Evolutionary conservation across 805 yeast genomes (phyloP), one percentile per base, ranked within the genome.

Genomic region (Candida glaebosa): DNA sequence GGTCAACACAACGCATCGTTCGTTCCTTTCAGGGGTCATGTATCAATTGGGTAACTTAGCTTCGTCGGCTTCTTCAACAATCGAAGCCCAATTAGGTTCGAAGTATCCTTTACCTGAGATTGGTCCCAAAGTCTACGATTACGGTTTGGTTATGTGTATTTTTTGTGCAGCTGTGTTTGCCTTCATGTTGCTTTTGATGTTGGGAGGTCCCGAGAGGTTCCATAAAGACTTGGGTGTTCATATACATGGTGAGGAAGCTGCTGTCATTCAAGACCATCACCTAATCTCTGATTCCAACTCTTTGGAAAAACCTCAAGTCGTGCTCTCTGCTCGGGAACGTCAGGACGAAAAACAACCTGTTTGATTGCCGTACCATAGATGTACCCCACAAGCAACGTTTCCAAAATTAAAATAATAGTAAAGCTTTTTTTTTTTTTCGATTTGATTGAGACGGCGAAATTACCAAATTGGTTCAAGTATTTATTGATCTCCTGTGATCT

Each of bases 21-120:
- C 86, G 6, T 78, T 82, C 45, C 76, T 79, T 39, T 74, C 77
- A 33, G 87, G 87, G 56, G 71, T 73, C 25, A 69, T 83, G 17
- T 82, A 82, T 57, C 87, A 82, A 58, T 64, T 82, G 49, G 87
- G 87, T 66, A 82, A 81, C 61, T 67, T 81, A 54, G 80, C 79
- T 17, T 76, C 83, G 1, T 76, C 82, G 31, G 85, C 86, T 3
- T 76, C 83, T 1, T 76, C 84, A 0, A 81, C 87, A n/a, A 81
- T 81, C 47, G 85, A 81, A 60, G 63, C 82, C 22, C 77, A 79
- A 16, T 72, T 81, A 47, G 86, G 86, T 44, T 77, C 74, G 48
- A 48, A 65, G 31, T 81, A 79, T 66, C 56, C 61, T 8, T 49
- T 61, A 14, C 50, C 51, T 16, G 60, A 59, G 31, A 49, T 43